Percentiles rank a stretch among this genome's conserved stretches.
phyloP scores from a whole-genome alignment of 106 monocot species.

The Dioscorea alata region DNA sequence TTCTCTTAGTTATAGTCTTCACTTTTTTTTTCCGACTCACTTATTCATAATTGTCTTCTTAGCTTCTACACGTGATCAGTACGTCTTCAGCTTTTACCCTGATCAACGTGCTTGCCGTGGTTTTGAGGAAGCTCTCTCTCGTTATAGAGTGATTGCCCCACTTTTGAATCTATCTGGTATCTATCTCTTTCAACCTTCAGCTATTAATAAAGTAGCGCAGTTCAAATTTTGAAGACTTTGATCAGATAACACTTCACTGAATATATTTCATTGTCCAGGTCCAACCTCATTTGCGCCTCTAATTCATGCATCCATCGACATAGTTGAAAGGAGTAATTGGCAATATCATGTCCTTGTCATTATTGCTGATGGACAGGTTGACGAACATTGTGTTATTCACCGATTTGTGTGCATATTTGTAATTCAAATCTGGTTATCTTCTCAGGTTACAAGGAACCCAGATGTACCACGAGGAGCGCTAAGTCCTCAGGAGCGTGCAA shows the following conservation, averaged over 20 bases:
- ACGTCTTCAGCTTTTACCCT: conserved; percentile 75
- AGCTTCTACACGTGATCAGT: conserved; percentile 77
- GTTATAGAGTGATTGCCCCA: conserved; percentile 80
- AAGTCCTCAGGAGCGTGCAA: conserved; percentile 78
- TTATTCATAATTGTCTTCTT: conserved; percentile 1
- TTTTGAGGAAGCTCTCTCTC: conserved; percentile 84
- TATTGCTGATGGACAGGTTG: conserved; percentile 95
- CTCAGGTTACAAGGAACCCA: conserved; percentile 67
- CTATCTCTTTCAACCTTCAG: too few relatives aligned
- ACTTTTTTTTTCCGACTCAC: not conserved
- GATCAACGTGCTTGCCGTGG: conserved; percentile 75
- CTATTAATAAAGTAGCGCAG: too few relatives aligned
- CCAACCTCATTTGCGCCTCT: conserved; percentile 95
- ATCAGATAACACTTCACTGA: too few relatives aligned
- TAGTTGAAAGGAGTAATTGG: conserved; percentile 76
- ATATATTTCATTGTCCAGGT: conserved; percentile 29
- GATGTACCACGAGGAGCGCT: conserved; percentile 35
- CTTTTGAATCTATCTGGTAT: conserved; percentile 79
- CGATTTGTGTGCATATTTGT: not conserved
- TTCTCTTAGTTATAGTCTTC: not conserved
- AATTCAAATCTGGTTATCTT: not conserved
- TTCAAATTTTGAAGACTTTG: too few relatives aligned
- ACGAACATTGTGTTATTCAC: not conserved
- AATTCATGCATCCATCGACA: conserved; percentile 69
- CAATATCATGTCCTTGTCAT: conserved; percentile 97